Conservation (phyloP, 2,329 filamentous ascomycete genomes). For the Botryotinia convoluta region DNA sequence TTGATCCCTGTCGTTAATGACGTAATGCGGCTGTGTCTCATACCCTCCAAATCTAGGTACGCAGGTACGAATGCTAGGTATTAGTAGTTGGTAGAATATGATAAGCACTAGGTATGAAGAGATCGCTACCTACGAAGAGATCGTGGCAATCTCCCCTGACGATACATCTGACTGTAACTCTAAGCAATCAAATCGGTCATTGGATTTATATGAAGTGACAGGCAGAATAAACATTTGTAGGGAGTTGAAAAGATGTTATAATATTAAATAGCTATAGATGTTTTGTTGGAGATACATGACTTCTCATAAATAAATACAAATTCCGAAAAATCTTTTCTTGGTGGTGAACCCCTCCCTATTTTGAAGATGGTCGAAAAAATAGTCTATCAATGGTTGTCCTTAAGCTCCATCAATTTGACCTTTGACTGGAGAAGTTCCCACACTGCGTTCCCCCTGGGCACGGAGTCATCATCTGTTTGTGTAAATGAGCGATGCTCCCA, state of each 20-base stretch:
- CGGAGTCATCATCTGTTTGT: neutral
- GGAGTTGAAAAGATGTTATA: neutral
- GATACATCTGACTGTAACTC: neutral
- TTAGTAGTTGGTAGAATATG: neutral
- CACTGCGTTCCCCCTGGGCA: neutral
- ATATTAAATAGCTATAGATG: neutral
- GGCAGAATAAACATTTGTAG: neutral
- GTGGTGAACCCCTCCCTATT: too few relatives aligned
- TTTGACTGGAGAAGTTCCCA: conserved; percentile 9
- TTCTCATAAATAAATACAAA: neutral
- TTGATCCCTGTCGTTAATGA: conserved; percentile 4
- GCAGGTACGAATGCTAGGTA: neutral
- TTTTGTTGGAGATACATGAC: neutral
- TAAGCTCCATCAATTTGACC: conserved; percentile 16
- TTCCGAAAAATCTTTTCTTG: neutral
- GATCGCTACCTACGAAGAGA: too few relatives aligned
- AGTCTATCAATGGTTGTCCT: neutral
- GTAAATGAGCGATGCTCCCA: neutral
- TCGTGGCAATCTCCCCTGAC: neutral
- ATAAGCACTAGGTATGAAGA: neutral
- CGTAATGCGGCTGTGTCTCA: neutral
- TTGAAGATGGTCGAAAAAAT: neutral
- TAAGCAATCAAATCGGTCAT: neutral
- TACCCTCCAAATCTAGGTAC: neutral
- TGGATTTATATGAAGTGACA: neutral